Conservation (phyloP, 2,329 filamentous ascomycete genomes). For the Blastomyces percursus region DNA sequence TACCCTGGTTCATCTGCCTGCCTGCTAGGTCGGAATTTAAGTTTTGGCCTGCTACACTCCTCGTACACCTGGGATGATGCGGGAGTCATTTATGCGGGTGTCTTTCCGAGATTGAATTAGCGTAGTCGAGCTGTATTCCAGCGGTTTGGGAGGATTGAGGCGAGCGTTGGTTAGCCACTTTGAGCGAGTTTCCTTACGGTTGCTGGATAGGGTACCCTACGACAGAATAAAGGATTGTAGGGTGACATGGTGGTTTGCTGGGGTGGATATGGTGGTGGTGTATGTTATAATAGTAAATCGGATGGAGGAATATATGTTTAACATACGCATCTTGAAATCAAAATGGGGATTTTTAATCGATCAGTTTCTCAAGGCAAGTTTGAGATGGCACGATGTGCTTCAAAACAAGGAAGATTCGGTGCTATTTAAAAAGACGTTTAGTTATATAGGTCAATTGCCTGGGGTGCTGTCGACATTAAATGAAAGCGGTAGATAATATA, state of each 20-base stretch:
- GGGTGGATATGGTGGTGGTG: neutral
- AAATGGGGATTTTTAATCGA: neutral
- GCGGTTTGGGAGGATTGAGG: conserved; percentile 9
- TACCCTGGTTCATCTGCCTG: no score
- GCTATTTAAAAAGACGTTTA: neutral
- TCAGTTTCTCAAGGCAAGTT: neutral
- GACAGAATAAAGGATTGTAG: conserved; percentile 10
- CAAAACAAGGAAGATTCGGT: neutral
- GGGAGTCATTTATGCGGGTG: no score
- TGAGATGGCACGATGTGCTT: no score
- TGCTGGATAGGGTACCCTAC: conserved; percentile 16
- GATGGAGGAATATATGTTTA: neutral
- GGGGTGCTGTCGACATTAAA: no score
- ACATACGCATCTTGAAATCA: neutral
- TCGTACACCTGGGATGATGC: no score
- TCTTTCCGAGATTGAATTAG: no score
- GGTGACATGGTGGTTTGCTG: neutral
- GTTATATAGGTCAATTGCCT: neutral
- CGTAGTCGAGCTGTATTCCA: conserved; percentile 11
- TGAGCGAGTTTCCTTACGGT: conserved; percentile 17
- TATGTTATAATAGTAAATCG: neutral
- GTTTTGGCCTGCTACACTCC: no score
- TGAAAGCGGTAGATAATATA: no score
- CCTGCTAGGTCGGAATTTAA: no score
- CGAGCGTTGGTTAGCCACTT: conserved; percentile 13